These are phyloP conservation scores for Aureobasidium sp. DNA, from an alignment of 2,329 filamentous ascomycete species.

Conservation along the genomic window DNA sequence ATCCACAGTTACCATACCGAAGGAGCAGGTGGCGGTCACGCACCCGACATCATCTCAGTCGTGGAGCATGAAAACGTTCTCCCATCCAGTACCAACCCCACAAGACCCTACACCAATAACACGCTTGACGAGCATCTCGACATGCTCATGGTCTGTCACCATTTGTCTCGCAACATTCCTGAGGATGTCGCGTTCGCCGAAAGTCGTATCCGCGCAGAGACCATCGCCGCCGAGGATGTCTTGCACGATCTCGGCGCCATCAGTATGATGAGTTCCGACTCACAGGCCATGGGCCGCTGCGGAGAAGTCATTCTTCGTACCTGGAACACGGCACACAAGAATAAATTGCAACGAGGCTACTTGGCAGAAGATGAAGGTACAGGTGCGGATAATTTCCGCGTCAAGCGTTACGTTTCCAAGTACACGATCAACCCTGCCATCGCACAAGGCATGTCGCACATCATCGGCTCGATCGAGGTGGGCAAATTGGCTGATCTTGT, in stretches of 20 bases:
- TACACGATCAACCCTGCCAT: constrained; percentile 94
- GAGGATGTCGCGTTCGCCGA: constrained; percentile 96
- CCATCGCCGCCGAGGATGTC: constrained; percentile 93
- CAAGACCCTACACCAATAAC: constrained; percentile 81
- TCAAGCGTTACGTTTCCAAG: constrained; percentile 89
- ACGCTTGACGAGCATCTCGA: constrained; percentile 94
- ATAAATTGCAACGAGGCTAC: constrained; percentile 74
- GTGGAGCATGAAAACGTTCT: constrained; percentile 85
- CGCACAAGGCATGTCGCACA: constrained; percentile 80
- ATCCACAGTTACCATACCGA: constrained; percentile 98
- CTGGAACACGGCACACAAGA: constrained; percentile 97
- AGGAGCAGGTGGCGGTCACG: constrained; percentile 88
- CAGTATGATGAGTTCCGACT: constrained; percentile 95
- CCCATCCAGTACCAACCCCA: constrained; percentile 87
- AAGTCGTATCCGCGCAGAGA: constrained; percentile 87
- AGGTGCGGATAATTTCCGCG: constrained; percentile 80
- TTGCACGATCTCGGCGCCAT: constrained; percentile 92
- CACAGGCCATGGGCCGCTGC: constrained; percentile 92
- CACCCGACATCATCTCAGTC: constrained; percentile 90
- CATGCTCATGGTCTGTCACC: constrained; percentile 98
- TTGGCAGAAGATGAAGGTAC: constrained; percentile 72
- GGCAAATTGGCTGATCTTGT: constrained; percentile 88
- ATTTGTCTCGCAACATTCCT: constrained; percentile 83
- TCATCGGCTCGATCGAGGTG: constrained; percentile 80
- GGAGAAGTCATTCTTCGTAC: constrained; percentile 89